phyloP scores from a whole-genome alignment of 208 protist genomes.

The Trypanosoma lewisi region DNA sequence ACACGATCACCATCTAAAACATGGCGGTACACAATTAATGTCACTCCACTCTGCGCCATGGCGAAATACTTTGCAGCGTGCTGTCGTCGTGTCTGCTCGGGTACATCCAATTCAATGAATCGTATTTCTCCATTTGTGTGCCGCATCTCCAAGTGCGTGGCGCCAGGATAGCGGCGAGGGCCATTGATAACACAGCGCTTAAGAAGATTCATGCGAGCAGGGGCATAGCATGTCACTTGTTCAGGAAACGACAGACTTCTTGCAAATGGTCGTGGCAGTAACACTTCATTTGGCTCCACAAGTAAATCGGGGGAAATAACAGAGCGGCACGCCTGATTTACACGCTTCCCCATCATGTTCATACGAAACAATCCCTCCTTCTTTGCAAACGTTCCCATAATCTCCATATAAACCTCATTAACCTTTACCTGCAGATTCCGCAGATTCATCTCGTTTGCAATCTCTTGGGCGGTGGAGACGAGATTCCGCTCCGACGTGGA shows the following conservation, averaged over 20 bases:
- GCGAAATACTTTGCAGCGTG: constrained; percentile 80
- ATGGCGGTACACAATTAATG: constrained; percentile 96
- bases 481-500: constrained; percentile 50
- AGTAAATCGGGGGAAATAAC: constrained; percentile 99
- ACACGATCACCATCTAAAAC: constrained; percentile 96
- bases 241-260: constrained; percentile 96
- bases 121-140: constrained; percentile 66
- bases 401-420: constrained; percentile 71
- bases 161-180: constrained; percentile 96
- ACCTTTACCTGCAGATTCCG: constrained; percentile 85
- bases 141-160: constrained; percentile 93
- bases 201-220: constrained; percentile 84
- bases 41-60: constrained; percentile 57
- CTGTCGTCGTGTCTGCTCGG: constrained; percentile 69
- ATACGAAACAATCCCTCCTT: constrained; percentile 99
- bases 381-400: constrained; percentile 95
- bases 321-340: constrained; percentile 98
- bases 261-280: constrained; percentile 93
- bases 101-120: constrained; percentile 78
- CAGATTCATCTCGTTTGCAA: constrained; percentile 82
- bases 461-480: constrained; percentile 42
- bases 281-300: constrained; percentile 96
- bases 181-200: constrained; percentile 97
- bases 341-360: constrained; percentile 99
- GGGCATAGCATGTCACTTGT: constrained; percentile 72